Percentiles rank a stretch among this genome's conserved stretches.
Conservation (phyloP, 2,329 filamentous ascomycete genomes). For the Lasiodiplodia hormozganensis region DNA sequence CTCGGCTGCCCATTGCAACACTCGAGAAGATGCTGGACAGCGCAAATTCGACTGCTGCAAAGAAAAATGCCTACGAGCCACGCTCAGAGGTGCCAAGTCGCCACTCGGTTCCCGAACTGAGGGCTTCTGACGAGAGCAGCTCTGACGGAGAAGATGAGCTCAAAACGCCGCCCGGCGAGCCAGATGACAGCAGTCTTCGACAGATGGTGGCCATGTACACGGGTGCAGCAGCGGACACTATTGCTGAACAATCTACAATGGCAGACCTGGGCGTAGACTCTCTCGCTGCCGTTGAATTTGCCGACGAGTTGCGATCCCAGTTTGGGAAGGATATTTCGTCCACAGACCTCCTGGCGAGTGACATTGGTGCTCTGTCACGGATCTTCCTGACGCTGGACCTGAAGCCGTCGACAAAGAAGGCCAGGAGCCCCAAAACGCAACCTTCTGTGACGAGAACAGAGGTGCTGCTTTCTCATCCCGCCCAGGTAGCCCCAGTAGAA, state of each 20-base stretch:
- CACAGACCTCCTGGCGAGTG: neutral
- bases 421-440: neutral
- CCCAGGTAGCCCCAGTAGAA: too few relatives aligned
- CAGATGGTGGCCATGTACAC: neutral
- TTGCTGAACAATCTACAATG: neutral
- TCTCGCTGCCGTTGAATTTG: neutral
- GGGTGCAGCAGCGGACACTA: neutral
- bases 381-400: neutral
- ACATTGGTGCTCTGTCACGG: neutral
- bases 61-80: neutral
- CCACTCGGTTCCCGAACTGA: neutral
- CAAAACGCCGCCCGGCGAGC: neutral
- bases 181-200: neutral
- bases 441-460: neutral
- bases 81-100: neutral
- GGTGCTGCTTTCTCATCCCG: neutral
- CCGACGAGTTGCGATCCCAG: neutral
- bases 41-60: neutral
- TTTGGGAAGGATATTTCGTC: neutral
- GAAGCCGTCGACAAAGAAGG: neutral
- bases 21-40: slow-evolving; percentile 29
- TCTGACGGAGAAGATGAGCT: neutral
- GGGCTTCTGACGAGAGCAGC: neutral
- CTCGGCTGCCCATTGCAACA: slow-evolving; percentile 31
- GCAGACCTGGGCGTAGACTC: slow-evolving; percentile 7